Base-by-base conservation (phyloP, 495 filamentous ascomycete genomes). In the Penicillium argentinense region DNA sequence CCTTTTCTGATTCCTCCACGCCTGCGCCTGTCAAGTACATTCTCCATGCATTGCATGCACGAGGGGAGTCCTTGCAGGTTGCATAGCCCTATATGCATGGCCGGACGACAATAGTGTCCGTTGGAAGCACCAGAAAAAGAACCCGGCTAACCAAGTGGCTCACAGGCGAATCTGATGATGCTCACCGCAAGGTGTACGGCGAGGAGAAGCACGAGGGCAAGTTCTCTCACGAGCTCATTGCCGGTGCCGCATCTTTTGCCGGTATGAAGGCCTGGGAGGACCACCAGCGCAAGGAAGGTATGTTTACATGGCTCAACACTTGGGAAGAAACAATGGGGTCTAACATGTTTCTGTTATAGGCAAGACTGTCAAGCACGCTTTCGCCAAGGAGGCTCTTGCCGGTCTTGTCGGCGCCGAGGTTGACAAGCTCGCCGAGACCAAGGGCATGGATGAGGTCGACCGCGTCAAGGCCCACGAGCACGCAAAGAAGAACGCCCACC, bases 211-310 rank as follows among this genome's bases (percentile, higher is more conserved):
- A 86, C 73, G 59, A 88, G 66, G 73, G 76, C 60, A 77, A 81
- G 60, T 67, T 89, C 60, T 79, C 78, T 52, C 88, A 91, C 67
- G 87, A 91, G 68, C 60, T 87, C 27, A 59, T 90, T 42, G 86
- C 84, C 57, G 86, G 86, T 38, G 88, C 80, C 36, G 88, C 86
- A 38, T 82, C 86, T 48, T 91, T 91, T 59, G 87, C 81, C 52
- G 88, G 79, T 47, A 85, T 93, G 78, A 88, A 89, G 76, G 69
- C 81, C 12, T 91, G 83, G 63, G 88, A 91, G 67, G 82, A 90
- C 64, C 71, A 82, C 46, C 83, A 89, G 71, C 83, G 85, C 62
- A 75, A 72, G 45, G 73, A 89, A 68, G 87, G 85, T 85, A 76
- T 34, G 73, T 51, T 27, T 14, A 19, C 42, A 32, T 30, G 18